Percentiles rank a stretch among this genome's conserved stretches.
Evolutionary conservation across 805 yeast genomes (phyloP).

Genomic region (Saccharomycopsis amapae): DNA sequence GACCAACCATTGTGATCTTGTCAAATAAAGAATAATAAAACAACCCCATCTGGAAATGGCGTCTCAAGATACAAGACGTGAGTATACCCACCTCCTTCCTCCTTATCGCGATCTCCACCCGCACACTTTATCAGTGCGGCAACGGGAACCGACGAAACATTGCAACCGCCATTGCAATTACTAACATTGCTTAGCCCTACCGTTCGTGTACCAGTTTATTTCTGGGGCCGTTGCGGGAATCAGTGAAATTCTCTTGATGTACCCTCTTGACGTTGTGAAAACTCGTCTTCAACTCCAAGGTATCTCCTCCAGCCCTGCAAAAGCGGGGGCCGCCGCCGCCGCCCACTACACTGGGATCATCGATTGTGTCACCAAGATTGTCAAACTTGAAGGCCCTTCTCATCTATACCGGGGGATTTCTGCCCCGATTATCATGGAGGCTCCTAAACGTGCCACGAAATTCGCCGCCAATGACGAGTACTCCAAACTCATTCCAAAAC

Average conservation of each 20-base stretch:
- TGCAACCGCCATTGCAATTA: no score
- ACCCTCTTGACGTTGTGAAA: slow-evolving; percentile 94
- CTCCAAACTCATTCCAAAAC: slow-evolving; percentile 70
- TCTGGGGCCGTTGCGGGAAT: slow-evolving; percentile 96
- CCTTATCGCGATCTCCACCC: no score
- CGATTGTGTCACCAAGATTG: slow-evolving; percentile 75
- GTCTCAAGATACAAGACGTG: no score
- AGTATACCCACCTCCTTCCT: no score
- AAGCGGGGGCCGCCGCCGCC: background rate
- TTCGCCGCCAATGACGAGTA: slow-evolving; percentile 98
- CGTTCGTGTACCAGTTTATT: slow-evolving; percentile 80
- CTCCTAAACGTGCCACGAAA: slow-evolving; percentile 97
- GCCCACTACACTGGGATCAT: slow-evolving; percentile 66
- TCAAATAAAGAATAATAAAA: no score
- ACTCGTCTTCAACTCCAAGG: slow-evolving; percentile 89
- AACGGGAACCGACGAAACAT: no score
- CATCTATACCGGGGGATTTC: slow-evolving; percentile 86
- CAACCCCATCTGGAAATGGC: no score
- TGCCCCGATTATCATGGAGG: slow-evolving; percentile 97
- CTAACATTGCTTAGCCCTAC: no score
- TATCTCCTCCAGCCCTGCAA: background rate
- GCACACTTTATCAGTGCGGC: no score
- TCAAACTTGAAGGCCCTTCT: slow-evolving; percentile 75
- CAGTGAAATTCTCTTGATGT: slow-evolving; percentile 90
- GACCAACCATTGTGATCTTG: no score